A percentile compares a stretch with the other conserved stretches of the same genome.
These are phyloP conservation scores for Puccinia novopanici DNA, from an alignment of 1,284 basidiomycete species.

Conservation along the genomic window DNA sequence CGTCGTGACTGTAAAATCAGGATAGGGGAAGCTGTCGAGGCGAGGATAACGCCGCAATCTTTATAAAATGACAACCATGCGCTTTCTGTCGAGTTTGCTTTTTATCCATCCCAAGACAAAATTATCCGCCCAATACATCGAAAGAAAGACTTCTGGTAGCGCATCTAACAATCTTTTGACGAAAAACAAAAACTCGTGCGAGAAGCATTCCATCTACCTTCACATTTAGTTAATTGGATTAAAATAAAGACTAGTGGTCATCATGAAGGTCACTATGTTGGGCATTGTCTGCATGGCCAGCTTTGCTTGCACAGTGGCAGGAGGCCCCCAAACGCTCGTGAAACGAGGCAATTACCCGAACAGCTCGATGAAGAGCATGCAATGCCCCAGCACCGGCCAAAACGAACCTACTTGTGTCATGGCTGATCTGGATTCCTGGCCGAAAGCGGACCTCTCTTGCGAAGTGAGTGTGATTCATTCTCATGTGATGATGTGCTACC, in stretches of 20 bases:
- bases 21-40: not conserved
- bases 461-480: not conserved
- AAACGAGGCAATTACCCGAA: not conserved
- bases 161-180: no score
- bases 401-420: not conserved
- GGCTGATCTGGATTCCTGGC: not conserved
- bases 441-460: not conserved
- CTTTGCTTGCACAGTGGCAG: not conserved
- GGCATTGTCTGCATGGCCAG: not conserved
- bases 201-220: not conserved
- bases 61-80: no score
- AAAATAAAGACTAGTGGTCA: not conserved
- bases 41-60: not conserved
- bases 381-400: not conserved
- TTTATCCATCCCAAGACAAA: not conserved
- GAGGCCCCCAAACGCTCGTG: not conserved
- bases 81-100: no score
- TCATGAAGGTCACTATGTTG: not conserved
- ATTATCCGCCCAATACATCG: not conserved
- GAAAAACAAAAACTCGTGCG: not conserved
- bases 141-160: not conserved
- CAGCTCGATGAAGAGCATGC: not conserved
- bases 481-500: no score
- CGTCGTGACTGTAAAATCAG: not conserved
- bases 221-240: not conserved